A percentile compares a stretch with the other conserved stretches of the same genome.
phyloP scores from a whole-genome alignment of 129 eudicot species.

The Dittrichia graveolens region DNA sequence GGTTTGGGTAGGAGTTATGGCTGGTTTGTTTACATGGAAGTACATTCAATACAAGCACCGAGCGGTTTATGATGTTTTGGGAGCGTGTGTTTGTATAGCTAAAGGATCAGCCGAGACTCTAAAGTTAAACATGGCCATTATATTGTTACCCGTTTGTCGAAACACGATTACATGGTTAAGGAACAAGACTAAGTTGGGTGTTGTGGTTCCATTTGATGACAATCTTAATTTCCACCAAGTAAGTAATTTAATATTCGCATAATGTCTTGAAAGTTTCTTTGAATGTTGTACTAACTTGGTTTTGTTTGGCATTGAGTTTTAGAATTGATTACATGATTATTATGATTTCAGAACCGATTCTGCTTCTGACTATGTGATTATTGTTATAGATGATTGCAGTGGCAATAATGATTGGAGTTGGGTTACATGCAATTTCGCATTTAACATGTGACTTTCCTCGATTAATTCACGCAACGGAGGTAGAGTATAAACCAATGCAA shows the following conservation, averaged over 20 bases:
- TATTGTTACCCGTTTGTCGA: slow-evolving; percentile 71
- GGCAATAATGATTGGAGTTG: no score
- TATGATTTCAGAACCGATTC: no score
- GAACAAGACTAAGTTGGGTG: slow-evolving; percentile 58
- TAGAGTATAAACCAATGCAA: slow-evolving; percentile 49
- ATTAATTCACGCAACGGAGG: slow-evolving; percentile 46
- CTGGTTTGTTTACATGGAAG: slow-evolving; percentile 57
- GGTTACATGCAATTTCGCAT: slow-evolving; percentile 58
- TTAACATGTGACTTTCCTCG: slow-evolving; percentile 74
- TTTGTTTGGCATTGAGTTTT: no score
- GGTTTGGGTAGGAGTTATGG: slow-evolving; percentile 59
- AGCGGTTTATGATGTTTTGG: slow-evolving; percentile 57
- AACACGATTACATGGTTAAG: slow-evolving; percentile 80
- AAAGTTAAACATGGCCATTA: slow-evolving; percentile 78
- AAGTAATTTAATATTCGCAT: slow-evolving; percentile 14
- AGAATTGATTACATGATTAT: no score
- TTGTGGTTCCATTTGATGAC: slow-evolving; percentile 72
- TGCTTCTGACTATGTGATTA: background rate
- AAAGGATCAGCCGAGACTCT: slow-evolving; percentile 85
- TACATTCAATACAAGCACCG: slow-evolving; percentile 49
- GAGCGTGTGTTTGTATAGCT: slow-evolving; percentile 66
- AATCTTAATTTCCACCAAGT: slow-evolving; percentile 85
- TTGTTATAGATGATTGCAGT: slow-evolving; percentile 54
- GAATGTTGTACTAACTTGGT: background rate
- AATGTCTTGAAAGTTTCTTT: background rate